Percentiles rank a stretch among this genome's conserved stretches.
These are phyloP conservation scores for Rhodamnia argentea DNA, from an alignment of 345 rosid species.

Conservation along the genomic window DNA sequence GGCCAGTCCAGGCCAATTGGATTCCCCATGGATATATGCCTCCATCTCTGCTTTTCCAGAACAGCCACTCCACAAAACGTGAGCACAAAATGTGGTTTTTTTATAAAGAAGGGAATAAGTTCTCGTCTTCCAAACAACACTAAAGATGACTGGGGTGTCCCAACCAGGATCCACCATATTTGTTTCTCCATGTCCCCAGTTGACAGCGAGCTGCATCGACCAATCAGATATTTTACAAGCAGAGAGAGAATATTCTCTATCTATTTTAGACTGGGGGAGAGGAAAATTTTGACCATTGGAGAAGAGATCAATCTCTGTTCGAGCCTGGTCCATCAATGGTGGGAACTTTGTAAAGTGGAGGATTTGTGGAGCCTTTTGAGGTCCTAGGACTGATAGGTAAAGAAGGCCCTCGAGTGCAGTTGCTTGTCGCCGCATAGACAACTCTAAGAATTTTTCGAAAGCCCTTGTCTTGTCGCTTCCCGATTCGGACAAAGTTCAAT, in stretches of 20 bases:
- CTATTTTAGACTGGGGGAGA: neutral
- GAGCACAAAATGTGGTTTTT: neutral
- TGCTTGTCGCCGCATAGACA: conserved; percentile 5
- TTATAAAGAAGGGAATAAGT: neutral
- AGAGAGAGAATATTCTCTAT: conserved; percentile 1
- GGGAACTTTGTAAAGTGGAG: neutral
- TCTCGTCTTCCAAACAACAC: neutral
- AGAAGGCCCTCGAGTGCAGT: neutral
- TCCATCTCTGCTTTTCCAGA: neutral
- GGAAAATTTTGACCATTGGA: neutral
- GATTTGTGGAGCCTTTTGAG: neutral
- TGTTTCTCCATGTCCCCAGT: neutral
- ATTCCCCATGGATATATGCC: neutral
- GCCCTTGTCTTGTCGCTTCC: neutral
- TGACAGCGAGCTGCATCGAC: neutral
- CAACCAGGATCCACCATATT: neutral
- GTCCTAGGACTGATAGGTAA: neutral
- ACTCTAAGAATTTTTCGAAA: neutral
- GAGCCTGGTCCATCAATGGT: conserved; percentile 5
- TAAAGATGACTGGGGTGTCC: neutral
- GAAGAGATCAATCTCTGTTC: neutral
- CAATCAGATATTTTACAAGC: neutral
- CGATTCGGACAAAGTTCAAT: neutral
- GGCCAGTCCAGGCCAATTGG: neutral
- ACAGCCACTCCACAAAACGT: neutral